Evolutionary conservation across 2,329 filamentous ascomycete genomes (phyloP).

Genomic region (Trichophyton verrucosum): DNA sequence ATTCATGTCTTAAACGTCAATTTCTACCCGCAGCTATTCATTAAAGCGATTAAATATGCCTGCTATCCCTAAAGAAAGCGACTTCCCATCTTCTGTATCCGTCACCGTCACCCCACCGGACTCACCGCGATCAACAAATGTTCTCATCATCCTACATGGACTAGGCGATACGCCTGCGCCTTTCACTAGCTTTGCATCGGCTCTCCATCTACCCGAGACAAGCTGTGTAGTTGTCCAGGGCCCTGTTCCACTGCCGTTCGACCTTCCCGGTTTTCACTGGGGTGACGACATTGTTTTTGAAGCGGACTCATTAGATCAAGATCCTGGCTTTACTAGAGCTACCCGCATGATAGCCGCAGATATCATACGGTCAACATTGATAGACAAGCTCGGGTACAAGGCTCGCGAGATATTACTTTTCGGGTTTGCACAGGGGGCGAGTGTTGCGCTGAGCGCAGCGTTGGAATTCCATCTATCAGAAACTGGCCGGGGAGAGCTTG

Average conservation of each 20-base stretch:
- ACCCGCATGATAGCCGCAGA: conserved; percentile 37
- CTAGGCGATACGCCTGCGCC: conserved; percentile 62
- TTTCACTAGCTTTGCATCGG: conserved; percentile 57
- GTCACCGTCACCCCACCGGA: conserved; percentile 29
- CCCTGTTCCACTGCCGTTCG: conserved; percentile 54
- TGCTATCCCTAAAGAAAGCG: conserved; percentile 25
- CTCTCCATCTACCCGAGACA: conserved; percentile 63
- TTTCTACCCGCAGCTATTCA: not conserved
- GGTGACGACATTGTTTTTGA: conserved; percentile 52
- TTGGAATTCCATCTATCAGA: conserved; percentile 28
- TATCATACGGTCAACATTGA: conserved; percentile 41
- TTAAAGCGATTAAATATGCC: conserved; percentile 15
- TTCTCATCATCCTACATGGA: conserved; percentile 73
- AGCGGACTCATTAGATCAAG: conserved; percentile 46
- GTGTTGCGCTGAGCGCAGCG: conserved; percentile 46
- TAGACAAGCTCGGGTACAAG: conserved; percentile 48
- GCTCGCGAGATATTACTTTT: conserved; percentile 50
- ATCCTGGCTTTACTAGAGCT: conserved; percentile 48
- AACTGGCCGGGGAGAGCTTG: conserved; percentile 16
- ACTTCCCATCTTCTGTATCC: conserved; percentile 36
- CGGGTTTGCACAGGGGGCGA: conserved; percentile 56
- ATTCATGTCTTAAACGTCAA: not conserved
- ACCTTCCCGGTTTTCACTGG: conserved; percentile 57
- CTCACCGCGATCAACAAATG: conserved; percentile 48
- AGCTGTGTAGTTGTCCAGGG: conserved; percentile 63